Conservation (phyloP, 345 rosid species). For the Mallotus nudiflorus region DNA sequence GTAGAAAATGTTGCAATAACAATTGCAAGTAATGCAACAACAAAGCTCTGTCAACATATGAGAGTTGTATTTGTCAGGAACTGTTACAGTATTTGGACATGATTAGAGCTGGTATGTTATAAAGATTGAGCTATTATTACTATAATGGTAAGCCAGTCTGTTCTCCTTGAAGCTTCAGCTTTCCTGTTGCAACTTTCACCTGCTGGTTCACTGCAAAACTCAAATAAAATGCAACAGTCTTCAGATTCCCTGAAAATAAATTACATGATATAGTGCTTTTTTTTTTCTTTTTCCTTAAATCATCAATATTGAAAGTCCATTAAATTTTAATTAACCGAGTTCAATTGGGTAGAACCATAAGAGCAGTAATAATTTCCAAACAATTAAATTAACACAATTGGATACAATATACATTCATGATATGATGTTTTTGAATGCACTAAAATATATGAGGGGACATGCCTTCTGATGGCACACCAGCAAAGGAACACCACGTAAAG, state of each 20-base stretch:
- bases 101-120: not conserved
- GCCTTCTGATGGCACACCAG: constrained; percentile 98
- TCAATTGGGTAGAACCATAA: too few species aligned
- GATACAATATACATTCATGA: too few species aligned
- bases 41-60: constrained; percentile 64
- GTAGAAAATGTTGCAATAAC: constrained; percentile 96
- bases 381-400: too few species aligned
- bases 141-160: constrained; percentile 95
- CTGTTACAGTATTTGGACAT: not conserved
- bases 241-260: too few species aligned
- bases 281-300: too few species aligned
- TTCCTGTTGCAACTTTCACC: constrained; percentile 86
- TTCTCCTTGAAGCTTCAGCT: constrained; percentile 74
- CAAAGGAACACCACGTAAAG: constrained; percentile 86
- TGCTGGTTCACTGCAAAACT: constrained; percentile 73
- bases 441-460: constrained; percentile 17
- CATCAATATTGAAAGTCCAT: too few species aligned
- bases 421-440: not conserved
- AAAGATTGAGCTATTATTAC: constrained; percentile 45
- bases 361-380: too few species aligned
- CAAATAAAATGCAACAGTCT: not conserved
- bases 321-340: too few species aligned
- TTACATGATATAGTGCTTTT: not conserved
- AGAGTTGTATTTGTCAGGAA: constrained; percentile 6
- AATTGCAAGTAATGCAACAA: constrained; percentile 78